Evolutionary conservation across 2,329 filamentous ascomycete species (phyloP).

Genomic region (Thelonectria blattea): DNA sequence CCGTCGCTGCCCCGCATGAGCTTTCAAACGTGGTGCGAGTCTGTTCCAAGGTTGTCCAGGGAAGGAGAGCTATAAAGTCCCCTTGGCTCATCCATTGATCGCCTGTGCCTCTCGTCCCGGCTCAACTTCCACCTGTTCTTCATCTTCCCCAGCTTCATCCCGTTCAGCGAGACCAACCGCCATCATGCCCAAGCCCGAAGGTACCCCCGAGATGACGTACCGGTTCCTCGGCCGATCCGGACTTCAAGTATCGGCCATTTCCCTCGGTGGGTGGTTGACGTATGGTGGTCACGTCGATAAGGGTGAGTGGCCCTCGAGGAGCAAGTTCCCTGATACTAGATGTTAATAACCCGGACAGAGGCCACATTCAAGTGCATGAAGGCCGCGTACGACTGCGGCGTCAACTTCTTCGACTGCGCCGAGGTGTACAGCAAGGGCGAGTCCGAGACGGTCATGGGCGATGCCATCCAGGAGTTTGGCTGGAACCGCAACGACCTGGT

Average conservation of each 20-base stretch:
- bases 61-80: conserved; percentile 15
- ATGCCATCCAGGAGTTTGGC: conserved; percentile 63
- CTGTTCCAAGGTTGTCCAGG: neutral
- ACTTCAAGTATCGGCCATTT: conserved; percentile 75
- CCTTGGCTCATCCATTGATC: neutral
- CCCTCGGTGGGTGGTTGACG: conserved; percentile 74
- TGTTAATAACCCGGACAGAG: too few relatives aligned
- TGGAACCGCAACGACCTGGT: conserved; percentile 68
- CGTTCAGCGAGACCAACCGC: conserved; percentile 9
- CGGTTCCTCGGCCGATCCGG: conserved; percentile 74
- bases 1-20: conserved; percentile 22
- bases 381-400: conserved; percentile 63
- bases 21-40: conserved; percentile 7
- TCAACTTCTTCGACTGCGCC: conserved; percentile 69
- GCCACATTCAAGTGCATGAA: conserved; percentile 65
- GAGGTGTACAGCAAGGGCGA: conserved; percentile 64
- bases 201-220: conserved; percentile 67
- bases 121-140: neutral
- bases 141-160: neutral
- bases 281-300: conserved; percentile 76
- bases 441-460: conserved; percentile 68
- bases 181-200: conserved; percentile 50
- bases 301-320: too few relatives aligned
- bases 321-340: too few relatives aligned
- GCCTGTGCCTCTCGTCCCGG: neutral